Percentiles rank a stretch among this genome's conserved stretches.
Evolutionary conservation across 176 grass and related monocot genomes (phyloP).

Genomic region (Aegilops longissima): DNA sequence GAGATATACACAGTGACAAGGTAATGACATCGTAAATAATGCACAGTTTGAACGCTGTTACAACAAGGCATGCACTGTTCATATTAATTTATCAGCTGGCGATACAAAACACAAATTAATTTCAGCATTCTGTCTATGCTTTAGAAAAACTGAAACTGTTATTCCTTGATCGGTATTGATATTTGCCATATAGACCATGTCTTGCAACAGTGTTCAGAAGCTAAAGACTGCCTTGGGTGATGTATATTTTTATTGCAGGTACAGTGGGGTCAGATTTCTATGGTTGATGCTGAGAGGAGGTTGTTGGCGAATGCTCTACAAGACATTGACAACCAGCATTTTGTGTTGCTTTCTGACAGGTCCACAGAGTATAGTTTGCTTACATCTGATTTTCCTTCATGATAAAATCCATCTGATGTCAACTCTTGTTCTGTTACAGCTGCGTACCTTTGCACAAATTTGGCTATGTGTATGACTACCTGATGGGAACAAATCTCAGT

Average conservation of each 20-base stretch:
- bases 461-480: slow-evolving; percentile 86
- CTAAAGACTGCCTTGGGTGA: slow-evolving; percentile 5
- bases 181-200: background rate
- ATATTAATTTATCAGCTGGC: background rate
- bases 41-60: background rate
- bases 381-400: slow-evolving; percentile 13
- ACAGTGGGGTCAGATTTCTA: slow-evolving; percentile 91
- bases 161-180: background rate
- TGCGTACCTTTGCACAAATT: slow-evolving; percentile 96
- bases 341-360: slow-evolving; percentile 98
- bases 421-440: slow-evolving; percentile 47
- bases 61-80: background rate
- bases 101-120: slow-evolving; percentile 11
- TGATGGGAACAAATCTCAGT: slow-evolving; percentile 85
- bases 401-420: slow-evolving; percentile 18
- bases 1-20: slow-evolving; percentile 87
- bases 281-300: slow-evolving; percentile 97
- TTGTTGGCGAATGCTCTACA: slow-evolving; percentile 83
- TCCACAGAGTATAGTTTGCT: slow-evolving; percentile 15
- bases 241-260: slow-evolving; percentile 46
- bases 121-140: background rate
- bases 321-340: slow-evolving; percentile 88
- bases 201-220: background rate
- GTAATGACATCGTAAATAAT: slow-evolving; percentile 31
- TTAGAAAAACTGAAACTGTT: slow-evolving; percentile 1